Conservation (phyloP, 352 stramenopile genomes). For the Achlya hypogyna region DNA sequence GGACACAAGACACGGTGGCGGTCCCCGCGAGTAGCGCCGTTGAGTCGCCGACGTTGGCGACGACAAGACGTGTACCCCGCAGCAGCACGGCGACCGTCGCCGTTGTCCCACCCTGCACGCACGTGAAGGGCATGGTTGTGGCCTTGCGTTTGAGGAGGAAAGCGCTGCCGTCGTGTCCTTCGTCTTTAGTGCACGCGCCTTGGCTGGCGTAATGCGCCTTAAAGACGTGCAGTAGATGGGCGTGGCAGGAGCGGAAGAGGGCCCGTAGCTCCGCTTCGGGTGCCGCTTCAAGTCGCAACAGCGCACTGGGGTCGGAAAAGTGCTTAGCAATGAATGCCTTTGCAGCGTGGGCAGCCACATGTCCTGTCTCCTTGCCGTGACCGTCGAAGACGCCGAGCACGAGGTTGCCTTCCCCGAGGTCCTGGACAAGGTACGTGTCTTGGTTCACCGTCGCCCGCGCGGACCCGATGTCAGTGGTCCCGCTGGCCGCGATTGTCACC, state of each 20-base stretch:
- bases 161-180: neutral
- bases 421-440: conserved; percentile 5
- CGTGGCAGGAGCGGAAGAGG: conserved; percentile 10
- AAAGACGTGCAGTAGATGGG: neutral
- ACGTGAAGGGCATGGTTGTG: neutral
- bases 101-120: conserved; percentile 13
- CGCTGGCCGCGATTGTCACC: neutral
- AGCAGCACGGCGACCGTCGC: conserved; percentile 7
- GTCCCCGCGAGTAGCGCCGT: neutral
- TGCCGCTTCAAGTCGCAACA: neutral
- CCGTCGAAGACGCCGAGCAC: conserved; percentile 51
- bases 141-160: neutral
- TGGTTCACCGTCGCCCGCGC: neutral
- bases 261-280: neutral
- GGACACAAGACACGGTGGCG: neutral
- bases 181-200: neutral
- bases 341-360: conserved; percentile 52
- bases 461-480: conserved; percentile 12
- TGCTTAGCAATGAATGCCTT: conserved; percentile 28
- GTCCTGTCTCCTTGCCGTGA: conserved; percentile 69
- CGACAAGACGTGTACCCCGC: neutral
- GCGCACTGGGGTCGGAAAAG: neutral
- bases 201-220: conserved; percentile 1
- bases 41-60: conserved; percentile 16
- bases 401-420: neutral